Conservation (phyloP, 1,284 basidiomycete species). For the Ganoderma multipileum region DNA sequence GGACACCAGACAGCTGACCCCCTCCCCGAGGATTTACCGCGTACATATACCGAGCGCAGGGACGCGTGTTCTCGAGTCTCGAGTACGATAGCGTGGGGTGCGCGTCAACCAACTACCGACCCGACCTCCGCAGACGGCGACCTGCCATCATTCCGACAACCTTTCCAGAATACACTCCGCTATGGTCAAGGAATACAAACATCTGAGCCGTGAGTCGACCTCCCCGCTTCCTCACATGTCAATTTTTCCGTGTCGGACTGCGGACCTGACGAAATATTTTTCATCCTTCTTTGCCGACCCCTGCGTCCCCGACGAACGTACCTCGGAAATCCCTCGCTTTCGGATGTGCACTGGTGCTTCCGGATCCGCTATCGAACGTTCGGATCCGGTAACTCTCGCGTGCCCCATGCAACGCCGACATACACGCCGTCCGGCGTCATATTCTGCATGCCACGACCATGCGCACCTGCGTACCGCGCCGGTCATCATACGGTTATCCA, state of each 20-base stretch:
- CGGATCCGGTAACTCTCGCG: conserved; percentile 2
- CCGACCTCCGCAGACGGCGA: conserved; percentile 7
- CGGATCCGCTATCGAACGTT: neutral
- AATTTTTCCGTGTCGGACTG: conserved; percentile 8
- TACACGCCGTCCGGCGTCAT: neutral
- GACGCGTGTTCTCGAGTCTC: neutral
- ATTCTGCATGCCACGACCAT: neutral
- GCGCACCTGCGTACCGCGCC: neutral
- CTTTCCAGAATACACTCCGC: neutral
- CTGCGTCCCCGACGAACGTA: neutral
- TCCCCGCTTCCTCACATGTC: neutral
- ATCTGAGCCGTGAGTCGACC: conserved; percentile 36
- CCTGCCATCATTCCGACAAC: neutral
- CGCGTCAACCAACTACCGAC: neutral
- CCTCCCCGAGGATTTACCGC: conserved; percentile 25
- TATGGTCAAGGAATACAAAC: conserved; percentile 35
- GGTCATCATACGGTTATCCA: neutral
- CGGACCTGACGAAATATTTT: conserved; percentile 11
- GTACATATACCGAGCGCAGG: conserved; percentile 27
- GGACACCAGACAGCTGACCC: conserved; percentile 22
- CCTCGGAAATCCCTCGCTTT: neutral
- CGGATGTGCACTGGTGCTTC: neutral
- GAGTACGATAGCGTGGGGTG: neutral
- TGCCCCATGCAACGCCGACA: neutral
- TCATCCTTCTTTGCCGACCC: neutral